These are phyloP conservation scores for Xerocomus brunneocitrinus DNA, from an alignment of 768 basidiomycete genomes.

Conservation along the genomic window DNA sequence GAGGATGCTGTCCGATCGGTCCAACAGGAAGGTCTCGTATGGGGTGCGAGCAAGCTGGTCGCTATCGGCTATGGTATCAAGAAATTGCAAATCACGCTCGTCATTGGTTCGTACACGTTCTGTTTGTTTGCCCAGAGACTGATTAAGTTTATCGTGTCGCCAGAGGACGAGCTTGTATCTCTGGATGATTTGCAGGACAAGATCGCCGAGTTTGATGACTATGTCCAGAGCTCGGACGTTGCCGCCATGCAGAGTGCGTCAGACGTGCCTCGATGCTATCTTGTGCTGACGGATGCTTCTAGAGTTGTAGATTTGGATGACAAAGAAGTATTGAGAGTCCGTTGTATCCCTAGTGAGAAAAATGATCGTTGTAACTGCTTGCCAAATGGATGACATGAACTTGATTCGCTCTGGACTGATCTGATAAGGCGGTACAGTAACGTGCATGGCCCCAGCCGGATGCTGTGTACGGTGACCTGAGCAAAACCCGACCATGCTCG, in stretches of 20 bases:
- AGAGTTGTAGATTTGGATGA: constrained; percentile 21
- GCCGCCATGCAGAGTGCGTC: constrained; percentile 87
- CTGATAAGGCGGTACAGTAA: constrained; percentile 3
- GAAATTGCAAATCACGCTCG: constrained; percentile 79
- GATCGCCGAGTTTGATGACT: constrained; percentile 79
- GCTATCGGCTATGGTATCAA: constrained; percentile 90
- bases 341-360: constrained; percentile 10
- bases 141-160: neutral
- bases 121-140: neutral
- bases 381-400: constrained; percentile 5
- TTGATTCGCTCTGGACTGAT: constrained; percentile 1
- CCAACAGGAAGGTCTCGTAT: constrained; percentile 85
- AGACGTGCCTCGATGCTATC: neutral
- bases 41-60: constrained; percentile 93
- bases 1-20: constrained; percentile 83
- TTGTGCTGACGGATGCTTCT: constrained; percentile 2
- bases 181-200: constrained; percentile 91
- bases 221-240: constrained; percentile 87
- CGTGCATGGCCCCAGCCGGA: neutral
- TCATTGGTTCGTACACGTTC: constrained; percentile 41
- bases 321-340: neutral
- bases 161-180: constrained; percentile 95
- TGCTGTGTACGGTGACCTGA: constrained; percentile 22
- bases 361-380: constrained; percentile 8
- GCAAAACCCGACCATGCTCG: constrained; percentile 3